phyloP scores from a whole-genome alignment of 2,329 filamentous ascomycete genomes.

The Diaporthe helianthi region DNA sequence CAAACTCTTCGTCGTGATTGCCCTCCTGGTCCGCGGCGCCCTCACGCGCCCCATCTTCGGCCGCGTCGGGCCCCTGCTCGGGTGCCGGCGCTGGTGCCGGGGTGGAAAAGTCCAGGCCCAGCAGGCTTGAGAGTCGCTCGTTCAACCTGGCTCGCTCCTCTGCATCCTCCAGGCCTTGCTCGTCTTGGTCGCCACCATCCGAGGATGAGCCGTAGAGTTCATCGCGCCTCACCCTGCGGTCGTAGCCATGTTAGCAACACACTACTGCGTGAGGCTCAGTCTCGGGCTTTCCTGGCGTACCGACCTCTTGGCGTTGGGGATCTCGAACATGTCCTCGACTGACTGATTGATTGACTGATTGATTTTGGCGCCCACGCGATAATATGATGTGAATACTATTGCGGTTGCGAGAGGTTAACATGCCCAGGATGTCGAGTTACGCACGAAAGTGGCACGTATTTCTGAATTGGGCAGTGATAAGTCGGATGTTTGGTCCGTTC shows the following conservation, averaged over 20 bases:
- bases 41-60: neutral
- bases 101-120: slow-evolving; percentile 49
- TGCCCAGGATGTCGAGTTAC: neutral
- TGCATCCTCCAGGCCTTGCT: slow-evolving; percentile 45
- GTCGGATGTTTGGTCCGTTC: slow-evolving; percentile 17
- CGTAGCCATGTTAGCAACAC: neutral
- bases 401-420: slow-evolving; percentile 7
- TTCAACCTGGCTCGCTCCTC: slow-evolving; percentile 54
- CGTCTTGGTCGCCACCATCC: slow-evolving; percentile 40
- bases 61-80: neutral
- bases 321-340: slow-evolving; percentile 53
- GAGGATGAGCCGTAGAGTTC: slow-evolving; percentile 55
- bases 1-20: slow-evolving; percentile 52
- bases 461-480: slow-evolving; percentile 14
- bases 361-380: neutral
- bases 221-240: slow-evolving; percentile 59
- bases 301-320: slow-evolving; percentile 61
- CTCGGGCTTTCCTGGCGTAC: neutral
- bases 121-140: slow-evolving; percentile 55
- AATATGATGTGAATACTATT: neutral
- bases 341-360: neutral
- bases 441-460: neutral
- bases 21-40: slow-evolving; percentile 37
- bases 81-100: neutral
- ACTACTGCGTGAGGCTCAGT: neutral